Evolutionary conservation across 306 rosid genomes (phyloP), one percentile per base, ranked within the genome.

Genomic region (Cicer cuneatum): DNA sequence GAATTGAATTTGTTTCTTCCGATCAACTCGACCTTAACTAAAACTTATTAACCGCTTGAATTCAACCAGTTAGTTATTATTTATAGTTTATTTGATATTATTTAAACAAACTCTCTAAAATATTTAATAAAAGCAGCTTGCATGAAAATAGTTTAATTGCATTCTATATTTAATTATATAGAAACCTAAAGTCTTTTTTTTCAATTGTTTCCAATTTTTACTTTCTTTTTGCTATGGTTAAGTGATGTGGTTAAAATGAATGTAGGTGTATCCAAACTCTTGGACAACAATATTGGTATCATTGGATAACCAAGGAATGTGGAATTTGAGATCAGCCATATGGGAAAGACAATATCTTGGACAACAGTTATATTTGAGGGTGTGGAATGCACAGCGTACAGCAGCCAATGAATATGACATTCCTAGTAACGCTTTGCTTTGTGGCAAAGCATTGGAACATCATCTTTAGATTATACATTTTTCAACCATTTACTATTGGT

Each of bases 331-430:
- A 67, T 94, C 99, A 1, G 90, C 99, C 45, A 81, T 86, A 45
- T 94, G 97, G 99, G 99, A 90, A 74, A 92, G 96, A 76, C 97
- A 94, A 66, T 90, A 92, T 79, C 88, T 92, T 78, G 99, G 99
- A 46, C 98, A 94, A 37, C 99, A 94, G 33, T 73, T 94, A 15
- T 94, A 94, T 82, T 80, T 92, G 1, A 85, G 90, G 79, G 99
- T 94, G 18, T 94, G 96, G 95, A 85, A 69, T 83, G 81, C 89
- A 43, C 83, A 75, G 14, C 90, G 38, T 2, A 87, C 78, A 80
- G 88, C 87, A 66, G 86, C 96, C 15, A 94, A 90, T 82, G 99
- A 94, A 79, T 94, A 94, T 54, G 63, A 76, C 75, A 89, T 92
- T 76, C 97, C 99, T 61, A 11, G 81, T 13, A 94, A 92, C 62